phyloP scores from a whole-genome alignment of 805 yeast species.

The Saturnispora bothae region DNA sequence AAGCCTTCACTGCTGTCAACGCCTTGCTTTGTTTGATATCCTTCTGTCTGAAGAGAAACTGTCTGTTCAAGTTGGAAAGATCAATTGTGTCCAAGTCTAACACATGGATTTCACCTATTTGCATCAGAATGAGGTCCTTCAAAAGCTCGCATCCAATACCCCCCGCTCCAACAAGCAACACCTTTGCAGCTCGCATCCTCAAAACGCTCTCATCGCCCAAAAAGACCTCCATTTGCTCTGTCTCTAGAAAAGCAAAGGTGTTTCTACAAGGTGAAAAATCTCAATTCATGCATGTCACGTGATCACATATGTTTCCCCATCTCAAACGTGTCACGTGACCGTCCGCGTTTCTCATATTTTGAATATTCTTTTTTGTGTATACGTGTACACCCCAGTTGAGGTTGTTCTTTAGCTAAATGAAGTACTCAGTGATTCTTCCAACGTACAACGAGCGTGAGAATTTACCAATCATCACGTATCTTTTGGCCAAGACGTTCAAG shows the following conservation, averaged over 20 bases:
- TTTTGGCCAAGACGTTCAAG: conserved; percentile 57
- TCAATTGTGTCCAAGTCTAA: conserved; percentile 97
- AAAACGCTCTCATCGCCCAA: conserved; percentile 25
- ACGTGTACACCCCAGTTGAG: too few species aligned
- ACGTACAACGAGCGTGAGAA: conserved; percentile 67
- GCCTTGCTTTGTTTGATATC: conserved; percentile 89
- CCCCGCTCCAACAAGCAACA: conserved; percentile 88
- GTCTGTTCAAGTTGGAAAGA: conserved; percentile 83
- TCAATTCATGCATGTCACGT: too few species aligned
- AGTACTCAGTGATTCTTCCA: conserved; percentile 67
- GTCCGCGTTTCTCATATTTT: neutral
- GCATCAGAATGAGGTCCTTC: conserved; percentile 67
- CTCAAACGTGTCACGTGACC: too few species aligned
- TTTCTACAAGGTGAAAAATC: too few species aligned
- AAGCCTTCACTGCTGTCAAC: conserved; percentile 74
- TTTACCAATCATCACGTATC: conserved; percentile 59
- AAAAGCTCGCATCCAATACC: conserved; percentile 92
- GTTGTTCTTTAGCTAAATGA: conserved; percentile 18
- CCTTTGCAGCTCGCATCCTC: conserved; percentile 34
- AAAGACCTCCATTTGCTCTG: neutral
- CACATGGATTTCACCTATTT: conserved; percentile 78
- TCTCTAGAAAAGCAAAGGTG: neutral
- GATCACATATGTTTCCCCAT: too few species aligned
- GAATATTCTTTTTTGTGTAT: neutral
- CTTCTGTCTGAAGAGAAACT: conserved; percentile 77